Conservation (phyloP, 768 basidiomycete genomes). For the Amanita rimosa region DNA sequence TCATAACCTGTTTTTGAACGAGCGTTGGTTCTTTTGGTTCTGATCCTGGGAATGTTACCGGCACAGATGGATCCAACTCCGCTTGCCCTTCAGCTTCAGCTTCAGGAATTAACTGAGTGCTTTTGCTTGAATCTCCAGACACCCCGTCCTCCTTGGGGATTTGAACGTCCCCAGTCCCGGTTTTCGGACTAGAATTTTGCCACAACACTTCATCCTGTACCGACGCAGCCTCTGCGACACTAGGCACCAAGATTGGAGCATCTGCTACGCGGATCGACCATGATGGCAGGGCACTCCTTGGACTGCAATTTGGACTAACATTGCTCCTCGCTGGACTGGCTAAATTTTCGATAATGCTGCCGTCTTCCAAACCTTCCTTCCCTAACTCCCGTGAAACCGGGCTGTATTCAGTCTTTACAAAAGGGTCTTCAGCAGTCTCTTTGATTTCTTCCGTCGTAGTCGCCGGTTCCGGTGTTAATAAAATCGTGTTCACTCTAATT, state of each 20-base stretch:
- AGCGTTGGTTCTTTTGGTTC: background rate
- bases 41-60: background rate
- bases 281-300: slow-evolving; percentile 10
- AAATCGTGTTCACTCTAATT: background rate
- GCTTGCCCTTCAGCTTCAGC: background rate
- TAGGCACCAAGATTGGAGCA: slow-evolving; percentile 28
- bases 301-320: background rate
- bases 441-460: background rate
- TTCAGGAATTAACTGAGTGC: background rate
- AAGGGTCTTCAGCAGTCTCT: too few species aligned
- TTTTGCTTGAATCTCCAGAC: background rate
- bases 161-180: slow-evolving; percentile 1
- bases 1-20: background rate
- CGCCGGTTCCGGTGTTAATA: background rate
- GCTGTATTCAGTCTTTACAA: too few species aligned
- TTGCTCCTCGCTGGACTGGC: background rate
- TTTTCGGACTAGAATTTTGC: background rate
- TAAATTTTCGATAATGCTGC: background rate
- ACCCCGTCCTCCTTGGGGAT: background rate
- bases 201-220: slow-evolving; percentile 5
- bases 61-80: background rate
- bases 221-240: background rate
- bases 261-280: slow-evolving; percentile 34
- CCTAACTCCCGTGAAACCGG: background rate
- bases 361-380: background rate